Conservation (phyloP, 805 yeast species). For the Ogataea glucozyma region DNA sequence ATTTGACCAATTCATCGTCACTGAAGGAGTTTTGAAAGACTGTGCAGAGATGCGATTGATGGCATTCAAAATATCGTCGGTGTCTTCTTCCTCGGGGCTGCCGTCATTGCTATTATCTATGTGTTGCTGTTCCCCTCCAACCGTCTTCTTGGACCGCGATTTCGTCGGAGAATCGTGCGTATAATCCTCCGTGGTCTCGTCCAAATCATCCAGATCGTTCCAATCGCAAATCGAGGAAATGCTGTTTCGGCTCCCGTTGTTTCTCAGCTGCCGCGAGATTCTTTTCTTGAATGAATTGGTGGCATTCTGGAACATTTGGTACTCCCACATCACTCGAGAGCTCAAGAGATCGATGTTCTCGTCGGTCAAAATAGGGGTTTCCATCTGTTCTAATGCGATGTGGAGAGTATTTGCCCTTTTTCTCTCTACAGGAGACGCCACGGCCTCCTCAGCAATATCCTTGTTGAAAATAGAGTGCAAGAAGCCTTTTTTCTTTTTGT, state of each 20-base stretch:
- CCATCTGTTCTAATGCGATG: background rate
- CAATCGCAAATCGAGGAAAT: slow-evolving; percentile 24
- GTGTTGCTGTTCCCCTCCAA: slow-evolving; percentile 4
- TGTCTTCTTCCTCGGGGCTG: slow-evolving; percentile 12
- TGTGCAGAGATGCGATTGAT: slow-evolving; percentile 22
- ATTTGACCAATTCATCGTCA: slow-evolving; percentile 40
- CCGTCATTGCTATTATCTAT: no score
- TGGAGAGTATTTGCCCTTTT: background rate
- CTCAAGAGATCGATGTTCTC: slow-evolving; percentile 61
- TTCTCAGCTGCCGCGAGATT: slow-evolving; percentile 28
- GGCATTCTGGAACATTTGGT: slow-evolving; percentile 41
- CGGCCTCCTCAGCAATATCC: background rate
- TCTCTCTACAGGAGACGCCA: background rate
- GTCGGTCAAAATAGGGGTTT: slow-evolving; percentile 8
- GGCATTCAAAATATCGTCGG: slow-evolving; percentile 19
- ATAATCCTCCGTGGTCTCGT: slow-evolving; percentile 18
- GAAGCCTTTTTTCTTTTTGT: slow-evolving; percentile 12
- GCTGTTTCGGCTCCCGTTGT: slow-evolving; percentile 21
- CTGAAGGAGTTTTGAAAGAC: slow-evolving; percentile 38
- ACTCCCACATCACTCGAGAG: slow-evolving; percentile 70
- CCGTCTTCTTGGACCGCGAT: background rate
- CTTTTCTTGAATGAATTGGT: slow-evolving; percentile 21
- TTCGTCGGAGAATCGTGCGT: slow-evolving; percentile 22
- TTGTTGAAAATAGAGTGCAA: slow-evolving; percentile 10
- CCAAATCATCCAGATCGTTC: slow-evolving; percentile 17